Percentiles rank a stretch among this genome's conserved stretches.
These are phyloP conservation scores for Suillus bovinus DNA, from an alignment of 768 basidiomycete genomes.

Conservation along the genomic window DNA sequence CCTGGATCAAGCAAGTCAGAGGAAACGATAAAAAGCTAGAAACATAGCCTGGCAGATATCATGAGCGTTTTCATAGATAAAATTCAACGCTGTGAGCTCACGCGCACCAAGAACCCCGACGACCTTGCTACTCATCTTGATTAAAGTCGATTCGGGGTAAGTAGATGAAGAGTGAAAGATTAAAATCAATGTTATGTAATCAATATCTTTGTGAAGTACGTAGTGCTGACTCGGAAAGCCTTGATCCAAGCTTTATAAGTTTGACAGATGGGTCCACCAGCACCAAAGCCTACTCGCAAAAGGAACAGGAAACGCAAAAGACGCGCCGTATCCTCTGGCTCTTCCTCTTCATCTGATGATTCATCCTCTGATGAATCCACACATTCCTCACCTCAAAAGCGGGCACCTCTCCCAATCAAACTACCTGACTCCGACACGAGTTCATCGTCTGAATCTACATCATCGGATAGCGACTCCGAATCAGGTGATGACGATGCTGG, in stretches of 20 bases:
- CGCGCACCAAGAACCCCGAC: slow-evolving; percentile 33
- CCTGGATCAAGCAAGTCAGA: slow-evolving; percentile 47
- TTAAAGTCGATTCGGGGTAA: not conserved
- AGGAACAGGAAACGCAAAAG: slow-evolving; percentile 56
- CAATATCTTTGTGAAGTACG: not conserved
- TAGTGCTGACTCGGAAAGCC: no score
- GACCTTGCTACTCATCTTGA: slow-evolving; percentile 25
- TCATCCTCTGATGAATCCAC: slow-evolving; percentile 21
- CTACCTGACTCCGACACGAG: slow-evolving; percentile 13
- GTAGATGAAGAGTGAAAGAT: slow-evolving; percentile 3
- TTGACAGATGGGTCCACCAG: slow-evolving; percentile 28
- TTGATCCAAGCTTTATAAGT: not conserved
- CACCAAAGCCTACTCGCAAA: slow-evolving; percentile 40
- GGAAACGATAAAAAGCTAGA: not conserved
- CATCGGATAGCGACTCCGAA: slow-evolving; percentile 19
- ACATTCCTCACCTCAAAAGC: slow-evolving; percentile 6
- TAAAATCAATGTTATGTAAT: slow-evolving; percentile 6
- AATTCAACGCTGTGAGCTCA: slow-evolving; percentile 14
- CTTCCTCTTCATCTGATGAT: slow-evolving; percentile 40
- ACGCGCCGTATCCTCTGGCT: slow-evolving; percentile 44
- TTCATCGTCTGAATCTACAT: slow-evolving; percentile 19
- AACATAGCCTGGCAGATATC: slow-evolving; percentile 12
- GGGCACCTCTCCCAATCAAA: slow-evolving; percentile 1
- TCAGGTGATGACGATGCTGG: slow-evolving; percentile 8
- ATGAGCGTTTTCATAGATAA: slow-evolving; percentile 12